Evolutionary conservation across 768 basidiomycete genomes (phyloP), one percentile per base, ranked within the genome.

Genomic region (Hysterangium stoloniferum): DNA sequence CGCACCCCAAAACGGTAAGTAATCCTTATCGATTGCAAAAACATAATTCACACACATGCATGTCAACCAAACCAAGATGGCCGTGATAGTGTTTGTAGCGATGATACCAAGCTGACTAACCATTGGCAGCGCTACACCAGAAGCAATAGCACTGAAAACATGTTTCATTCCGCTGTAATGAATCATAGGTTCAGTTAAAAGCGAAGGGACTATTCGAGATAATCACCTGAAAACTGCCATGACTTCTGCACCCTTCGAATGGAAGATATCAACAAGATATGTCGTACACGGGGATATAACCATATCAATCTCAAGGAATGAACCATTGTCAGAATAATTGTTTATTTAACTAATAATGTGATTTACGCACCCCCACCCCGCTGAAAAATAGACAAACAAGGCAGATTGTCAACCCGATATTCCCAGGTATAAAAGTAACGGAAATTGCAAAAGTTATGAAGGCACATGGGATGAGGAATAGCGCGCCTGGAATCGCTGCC

Each of bases 241-340:
- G 17, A 72, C 69, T 57, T 86, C 82, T 2, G 83, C 79, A 54
- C 82, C 83, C 19, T 72, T 70, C 24, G 68, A 60, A 31, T 78
- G 80, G 63, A 85, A 54, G 11, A 84, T 63, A 54, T 86, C 84
- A 3, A 84, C 73, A 31, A 66, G 63, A 55, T 84, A 84, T 4
- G 82, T 70, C 7, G 75, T 68, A 20, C 68, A 66, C 0, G 82
- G 80, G 6, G 73, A 71, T 34, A 84, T 65, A 9, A 76, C 73
- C 40, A 78, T 58, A 56, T 84, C 76, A 15, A 79, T 71, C 82
- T 84, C 38, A 32, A 3, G 24, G 24, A 19, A 6, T 9, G 17
- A 34, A 32, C 24, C 6, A 17, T 17, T 34, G 11, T 36, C 28
- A 11, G 12, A 13, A 17, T n/a, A 31, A 33, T n/a, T n/a, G n/a